Evolutionary conservation across 441 rosid species (phyloP).

Genomic region (Syzygium syzygioides): DNA sequence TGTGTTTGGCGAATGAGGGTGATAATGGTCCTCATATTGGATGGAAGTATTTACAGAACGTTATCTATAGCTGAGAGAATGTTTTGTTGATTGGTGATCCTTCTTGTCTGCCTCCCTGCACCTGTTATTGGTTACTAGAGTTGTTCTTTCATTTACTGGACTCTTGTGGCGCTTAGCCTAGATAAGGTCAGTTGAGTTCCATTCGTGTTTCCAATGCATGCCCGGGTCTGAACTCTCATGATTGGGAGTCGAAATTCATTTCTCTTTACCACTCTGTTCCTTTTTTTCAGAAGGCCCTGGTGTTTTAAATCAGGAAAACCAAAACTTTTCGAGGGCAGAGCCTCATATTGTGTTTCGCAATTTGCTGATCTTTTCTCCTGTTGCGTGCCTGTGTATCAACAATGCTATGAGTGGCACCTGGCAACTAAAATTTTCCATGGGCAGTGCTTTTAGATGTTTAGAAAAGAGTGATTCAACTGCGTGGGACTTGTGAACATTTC

Average conservation of each 20-base stretch:
- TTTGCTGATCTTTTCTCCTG: not conserved
- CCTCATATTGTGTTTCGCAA: accelerated
- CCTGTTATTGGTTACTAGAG: not conserved
- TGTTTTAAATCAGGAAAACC: not conserved
- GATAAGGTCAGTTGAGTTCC: not conserved
- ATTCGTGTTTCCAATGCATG: not conserved
- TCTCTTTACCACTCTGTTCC: not conserved
- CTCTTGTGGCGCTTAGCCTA: not conserved
- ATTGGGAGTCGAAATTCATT: not conserved
- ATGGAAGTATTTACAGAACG: not conserved
- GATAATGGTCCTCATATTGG: not conserved
- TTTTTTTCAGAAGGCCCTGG: not conserved
- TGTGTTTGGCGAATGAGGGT: not conserved
- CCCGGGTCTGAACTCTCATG: not conserved
- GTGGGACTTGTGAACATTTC: not conserved
- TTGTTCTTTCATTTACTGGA: not conserved
- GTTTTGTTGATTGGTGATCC: not conserved
- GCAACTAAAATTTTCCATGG: not conserved
- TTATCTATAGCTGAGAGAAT: not conserved
- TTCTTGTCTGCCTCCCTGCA: not conserved
- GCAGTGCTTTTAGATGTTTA: not conserved
- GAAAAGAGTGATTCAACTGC: not conserved
- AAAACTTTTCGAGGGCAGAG: not conserved
- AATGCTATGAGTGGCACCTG: not conserved
- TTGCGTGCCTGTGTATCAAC: not conserved